A percentile compares a stretch with the other conserved stretches of the same genome.
These are phyloP conservation scores for Xanthoconium purpureum DNA, from an alignment of 768 basidiomycete genomes.

Conservation along the genomic window DNA sequence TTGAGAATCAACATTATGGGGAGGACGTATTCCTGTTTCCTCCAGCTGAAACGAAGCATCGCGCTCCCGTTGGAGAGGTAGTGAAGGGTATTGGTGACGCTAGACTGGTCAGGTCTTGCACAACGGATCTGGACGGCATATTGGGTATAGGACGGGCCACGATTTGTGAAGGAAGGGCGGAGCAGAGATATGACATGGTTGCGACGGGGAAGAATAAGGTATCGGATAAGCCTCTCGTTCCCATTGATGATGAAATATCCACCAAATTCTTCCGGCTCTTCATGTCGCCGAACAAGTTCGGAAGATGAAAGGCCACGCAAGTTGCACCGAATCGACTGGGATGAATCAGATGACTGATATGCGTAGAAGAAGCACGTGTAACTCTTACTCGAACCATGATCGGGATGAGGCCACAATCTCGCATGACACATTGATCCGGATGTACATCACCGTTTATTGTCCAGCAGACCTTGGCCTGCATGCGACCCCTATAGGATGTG, in stretches of 20 bases:
- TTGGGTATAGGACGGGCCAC: conserved; percentile 92
- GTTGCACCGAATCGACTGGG: conserved; percentile 88
- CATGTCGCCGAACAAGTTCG: conserved; percentile 83
- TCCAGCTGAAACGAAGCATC: conserved; percentile 95
- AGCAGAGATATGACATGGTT: conserved; percentile 93
- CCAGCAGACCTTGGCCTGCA: conserved; percentile 87
- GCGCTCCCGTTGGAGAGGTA: conserved; percentile 95
- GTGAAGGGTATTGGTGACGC: conserved; percentile 93
- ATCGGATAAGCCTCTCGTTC: conserved; percentile 97
- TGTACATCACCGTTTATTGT: conserved; percentile 65
- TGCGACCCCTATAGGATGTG: conserved; percentile 86
- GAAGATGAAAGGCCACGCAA: conserved; percentile 80
- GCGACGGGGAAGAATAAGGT: conserved; percentile 91
- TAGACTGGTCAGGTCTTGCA: conserved; percentile 89
- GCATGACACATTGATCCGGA: conserved; percentile 58
- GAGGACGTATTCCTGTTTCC: conserved; percentile 97
- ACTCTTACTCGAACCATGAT: conserved; percentile 92
- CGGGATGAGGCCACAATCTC: conserved; percentile 90
- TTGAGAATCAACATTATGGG: conserved; percentile 97
- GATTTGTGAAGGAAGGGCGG: conserved; percentile 86
- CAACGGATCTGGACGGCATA: conserved; percentile 96
- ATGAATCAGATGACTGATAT: not conserved
- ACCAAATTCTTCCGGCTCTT: conserved; percentile 98
- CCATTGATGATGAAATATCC: conserved; percentile 99
- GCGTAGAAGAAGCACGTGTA: not conserved